Evolutionary conservation across 495 filamentous ascomycete species (phyloP).

Genomic region (Penicillium fimorum): DNA sequence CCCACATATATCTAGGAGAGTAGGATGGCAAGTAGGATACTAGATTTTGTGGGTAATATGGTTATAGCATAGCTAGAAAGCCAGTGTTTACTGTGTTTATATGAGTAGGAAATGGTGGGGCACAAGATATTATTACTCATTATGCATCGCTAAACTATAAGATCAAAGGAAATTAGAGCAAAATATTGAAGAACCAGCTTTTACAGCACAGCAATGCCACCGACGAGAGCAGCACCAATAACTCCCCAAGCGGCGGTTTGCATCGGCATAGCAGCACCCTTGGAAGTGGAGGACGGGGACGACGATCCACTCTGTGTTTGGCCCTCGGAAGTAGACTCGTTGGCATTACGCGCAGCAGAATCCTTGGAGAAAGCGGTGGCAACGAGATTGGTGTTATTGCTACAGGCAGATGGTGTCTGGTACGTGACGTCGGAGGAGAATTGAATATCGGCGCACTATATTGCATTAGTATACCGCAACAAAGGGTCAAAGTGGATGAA

Average conservation of each 20-base stretch:
- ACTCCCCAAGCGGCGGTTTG: constrained; percentile 38
- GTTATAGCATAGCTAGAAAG: not conserved
- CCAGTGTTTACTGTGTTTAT: not conserved
- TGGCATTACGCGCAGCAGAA: constrained; percentile 37
- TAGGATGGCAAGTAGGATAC: not conserved
- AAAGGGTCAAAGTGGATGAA: not conserved
- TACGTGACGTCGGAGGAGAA: constrained; percentile 40
- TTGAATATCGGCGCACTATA: constrained; percentile 62
- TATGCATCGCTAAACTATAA: not conserved
- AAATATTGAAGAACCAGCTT: not conserved
- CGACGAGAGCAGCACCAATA: constrained; percentile 31
- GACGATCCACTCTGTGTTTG: constrained; percentile 24
- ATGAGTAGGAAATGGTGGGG: not conserved
- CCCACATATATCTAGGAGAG: no score
- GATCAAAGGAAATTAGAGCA: not conserved
- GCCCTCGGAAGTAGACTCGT: constrained; percentile 34
- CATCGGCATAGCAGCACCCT: constrained; percentile 29
- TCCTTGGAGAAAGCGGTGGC: constrained; percentile 32
- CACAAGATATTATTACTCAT: not conserved
- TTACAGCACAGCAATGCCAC: constrained; percentile 33
- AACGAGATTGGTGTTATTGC: constrained; percentile 51
- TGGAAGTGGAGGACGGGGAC: constrained; percentile 16
- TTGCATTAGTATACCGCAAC: not conserved
- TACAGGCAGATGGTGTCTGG: constrained; percentile 41
- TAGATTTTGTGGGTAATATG: not conserved